phyloP scores from a whole-genome alignment of 345 rosid species.

The Murraya paniculata region DNA sequence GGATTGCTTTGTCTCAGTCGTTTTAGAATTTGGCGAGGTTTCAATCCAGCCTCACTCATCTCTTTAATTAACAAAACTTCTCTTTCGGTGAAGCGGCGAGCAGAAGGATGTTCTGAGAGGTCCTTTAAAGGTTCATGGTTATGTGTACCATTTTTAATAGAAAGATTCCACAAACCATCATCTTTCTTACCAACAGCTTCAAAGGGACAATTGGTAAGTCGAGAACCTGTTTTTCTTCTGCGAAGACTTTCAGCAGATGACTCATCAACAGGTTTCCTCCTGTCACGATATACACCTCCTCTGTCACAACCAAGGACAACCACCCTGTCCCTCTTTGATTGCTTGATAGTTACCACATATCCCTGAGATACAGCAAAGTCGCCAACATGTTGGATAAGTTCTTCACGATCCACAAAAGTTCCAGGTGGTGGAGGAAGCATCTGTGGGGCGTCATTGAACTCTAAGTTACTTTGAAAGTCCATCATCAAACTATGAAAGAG shows the following conservation, averaged over 20 bases:
- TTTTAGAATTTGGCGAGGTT: conserved; percentile 71
- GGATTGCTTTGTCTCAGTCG: conserved; percentile 69
- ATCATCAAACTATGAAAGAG: conserved; percentile 19
- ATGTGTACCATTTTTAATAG: conserved; percentile 55
- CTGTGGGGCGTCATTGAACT: conserved; percentile 24
- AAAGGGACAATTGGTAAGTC: conserved; percentile 73
- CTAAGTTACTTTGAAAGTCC: conserved; percentile 31
- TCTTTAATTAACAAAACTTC: conserved; percentile 62
- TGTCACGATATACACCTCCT: conserved; percentile 63
- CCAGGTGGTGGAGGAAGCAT: conserved; percentile 60
- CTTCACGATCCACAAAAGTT: conserved; percentile 56
- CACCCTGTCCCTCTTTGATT: conserved; percentile 58
- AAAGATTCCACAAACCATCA: conserved; percentile 65
- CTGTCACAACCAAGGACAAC: conserved; percentile 60
- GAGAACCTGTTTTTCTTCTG: conserved; percentile 50
- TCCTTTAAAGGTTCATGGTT: conserved; percentile 69
- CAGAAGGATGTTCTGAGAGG: conserved; percentile 65
- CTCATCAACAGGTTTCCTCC: conserved; percentile 49
- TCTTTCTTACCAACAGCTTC: conserved; percentile 63
- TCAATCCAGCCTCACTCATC: conserved; percentile 70
- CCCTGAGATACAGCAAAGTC: conserved; percentile 59
- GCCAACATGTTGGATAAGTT: conserved; percentile 53
- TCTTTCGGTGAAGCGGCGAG: conserved; percentile 56
- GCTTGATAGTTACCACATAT: conserved; percentile 58
- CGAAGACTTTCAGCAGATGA: conserved; percentile 40